phyloP scores from a whole-genome alignment of 306 rosid genomes.

The Echinosophora koreensis region DNA sequence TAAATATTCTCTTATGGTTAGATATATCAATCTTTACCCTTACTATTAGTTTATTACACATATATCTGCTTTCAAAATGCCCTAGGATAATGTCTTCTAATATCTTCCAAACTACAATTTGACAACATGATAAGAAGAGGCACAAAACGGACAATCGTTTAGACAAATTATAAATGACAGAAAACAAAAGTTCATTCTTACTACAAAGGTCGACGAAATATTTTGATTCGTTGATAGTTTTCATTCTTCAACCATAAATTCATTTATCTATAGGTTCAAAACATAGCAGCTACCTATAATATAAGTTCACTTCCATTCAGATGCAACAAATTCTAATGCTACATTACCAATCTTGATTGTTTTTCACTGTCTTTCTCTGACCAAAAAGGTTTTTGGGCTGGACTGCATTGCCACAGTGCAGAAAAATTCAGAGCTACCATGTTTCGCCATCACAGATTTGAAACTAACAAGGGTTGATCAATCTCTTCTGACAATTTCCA shows the following conservation, averaged over 20 bases:
- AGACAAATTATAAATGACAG: constrained; percentile 1
- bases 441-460: constrained; percentile 6
- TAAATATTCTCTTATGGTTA: too few species aligned
- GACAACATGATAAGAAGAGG: not conserved
- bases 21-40: too few species aligned
- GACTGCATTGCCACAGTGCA: constrained; percentile 6
- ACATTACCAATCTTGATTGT: constrained; percentile 1
- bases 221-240: constrained; percentile 8
- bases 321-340: constrained; percentile 32
- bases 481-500: constrained; percentile 33
- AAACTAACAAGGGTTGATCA: constrained; percentile 34
- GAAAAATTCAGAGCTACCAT: not conserved
- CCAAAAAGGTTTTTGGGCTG: not conserved
- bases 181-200: not conserved
- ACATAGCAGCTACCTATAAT: not conserved
- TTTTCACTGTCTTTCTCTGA: constrained; percentile 25
- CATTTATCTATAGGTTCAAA: constrained; percentile 8
- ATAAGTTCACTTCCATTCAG: constrained; percentile 19
- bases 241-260: constrained; percentile 27
- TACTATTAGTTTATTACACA: too few species aligned
- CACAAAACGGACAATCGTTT: constrained; percentile 8
- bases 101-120: not conserved
- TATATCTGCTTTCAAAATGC: too few species aligned
- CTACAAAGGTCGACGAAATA: not conserved
- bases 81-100: too few species aligned